Evolutionary conservation across 2,329 filamentous ascomycete genomes (phyloP), one percentile per base, ranked within the genome.

Genomic region (Dendryphion nanum): DNA sequence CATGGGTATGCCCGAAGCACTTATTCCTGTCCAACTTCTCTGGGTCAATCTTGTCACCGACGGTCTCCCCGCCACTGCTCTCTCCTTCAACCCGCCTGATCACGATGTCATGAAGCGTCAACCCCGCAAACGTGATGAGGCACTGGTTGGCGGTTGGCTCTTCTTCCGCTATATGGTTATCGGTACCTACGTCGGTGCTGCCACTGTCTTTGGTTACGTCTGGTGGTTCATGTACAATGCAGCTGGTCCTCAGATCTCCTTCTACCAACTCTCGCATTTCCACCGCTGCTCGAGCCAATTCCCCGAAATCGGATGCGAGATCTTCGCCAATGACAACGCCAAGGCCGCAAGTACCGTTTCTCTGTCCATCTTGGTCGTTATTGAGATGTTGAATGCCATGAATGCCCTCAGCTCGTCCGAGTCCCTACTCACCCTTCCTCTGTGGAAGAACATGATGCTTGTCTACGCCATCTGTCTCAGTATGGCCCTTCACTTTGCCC

Each of bases 221-320:
- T 98, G 93, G 93, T 98, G 89, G 88, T 98, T 97, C 76, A 90
- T 98, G 85, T 95, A 86, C 75, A 91, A 97, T 72, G 71, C 82
- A 6, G 81, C 83, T 51, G 93, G 93, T 1, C 93, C 93, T 17
- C 87, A 95, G 66, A 95, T 98, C 68, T 82, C 76, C 47, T 95
- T 97, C 73, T 85, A 79, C 66, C 88, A 98, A 64, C 75, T 98
- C 51, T 74, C 85, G 17, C 86, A 94, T 71, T 98, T 97, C 82
- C 93, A 98, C 73, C 83, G 84, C 63, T 98, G 93, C 79, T 85
- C 85, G 0, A 59, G 86, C 13, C 76, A 89, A 41, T 97, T 95
- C 72, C 81, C 89, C 0, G 84, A 91, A 55, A 88, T 97, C 56
- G 90, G 89, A 37, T 98, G 93, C 70, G 73, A 82, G 46, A 97